Conservation (phyloP, 257 asterid genomes). For the Fraxinus quadrangulata region DNA sequence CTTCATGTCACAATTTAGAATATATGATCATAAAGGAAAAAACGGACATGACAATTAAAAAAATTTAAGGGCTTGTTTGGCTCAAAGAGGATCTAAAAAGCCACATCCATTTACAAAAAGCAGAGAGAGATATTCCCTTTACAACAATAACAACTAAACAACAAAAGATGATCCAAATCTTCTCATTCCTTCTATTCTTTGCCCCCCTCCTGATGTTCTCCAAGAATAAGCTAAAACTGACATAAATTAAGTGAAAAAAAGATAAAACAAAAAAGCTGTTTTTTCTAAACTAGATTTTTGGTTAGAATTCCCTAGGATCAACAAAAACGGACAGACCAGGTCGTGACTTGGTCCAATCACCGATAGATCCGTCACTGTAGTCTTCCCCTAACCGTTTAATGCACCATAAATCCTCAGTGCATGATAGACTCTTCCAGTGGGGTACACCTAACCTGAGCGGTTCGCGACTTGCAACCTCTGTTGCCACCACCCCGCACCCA, state of each 20-base stretch:
- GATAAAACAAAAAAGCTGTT: not conserved
- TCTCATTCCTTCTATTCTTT: slow-evolving; percentile 25
- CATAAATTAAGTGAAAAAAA: not conserved
- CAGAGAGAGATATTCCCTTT: slow-evolving; percentile 44
- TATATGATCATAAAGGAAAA: slow-evolving; percentile 29
- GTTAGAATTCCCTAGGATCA: slow-evolving; percentile 84
- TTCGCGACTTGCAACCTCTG: slow-evolving; percentile 69
- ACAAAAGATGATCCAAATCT: slow-evolving; percentile 50
- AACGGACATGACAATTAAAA: slow-evolving; percentile 1
- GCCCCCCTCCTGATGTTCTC: not conserved
- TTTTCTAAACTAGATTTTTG: slow-evolving; percentile 23
- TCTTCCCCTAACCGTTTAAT: slow-evolving; percentile 73
- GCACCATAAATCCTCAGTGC: slow-evolving; percentile 93
- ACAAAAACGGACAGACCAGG: slow-evolving; percentile 81
- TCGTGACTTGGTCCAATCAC: slow-evolving; percentile 89
- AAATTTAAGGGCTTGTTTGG: slow-evolving; percentile 20
- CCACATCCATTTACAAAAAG: slow-evolving; percentile 51
- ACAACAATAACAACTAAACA: slow-evolving; percentile 41
- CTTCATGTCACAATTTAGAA: slow-evolving; percentile 16
- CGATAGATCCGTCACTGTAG: slow-evolving; percentile 70
- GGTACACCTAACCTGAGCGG: slow-evolving; percentile 76
- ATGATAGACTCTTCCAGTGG: slow-evolving; percentile 79
- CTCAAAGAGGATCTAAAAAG: slow-evolving; percentile 38
- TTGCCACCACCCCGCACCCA: slow-evolving; percentile 83
- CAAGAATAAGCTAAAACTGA: slow-evolving; percentile 15